Base-by-base conservation (phyloP, 495 filamentous ascomycete genomes). In the Aspergillus nanangensis region DNA sequence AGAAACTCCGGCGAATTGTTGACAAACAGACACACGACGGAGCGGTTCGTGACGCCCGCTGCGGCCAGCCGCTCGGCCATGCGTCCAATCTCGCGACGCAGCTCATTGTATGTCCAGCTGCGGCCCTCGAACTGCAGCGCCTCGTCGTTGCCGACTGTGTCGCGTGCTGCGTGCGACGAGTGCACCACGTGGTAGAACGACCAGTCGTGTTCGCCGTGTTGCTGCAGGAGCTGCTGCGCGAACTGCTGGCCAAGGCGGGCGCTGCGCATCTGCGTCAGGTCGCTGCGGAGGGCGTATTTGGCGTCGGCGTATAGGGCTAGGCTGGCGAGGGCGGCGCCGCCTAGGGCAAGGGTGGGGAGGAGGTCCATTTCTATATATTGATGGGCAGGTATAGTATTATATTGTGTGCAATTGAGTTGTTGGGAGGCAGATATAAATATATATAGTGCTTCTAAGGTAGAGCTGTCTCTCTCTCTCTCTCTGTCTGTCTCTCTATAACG, bases 1-100 rank as follows among this genome's bases (percentile, higher is more conserved):
- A 39, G 19, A n/a, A 39, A 39, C 37, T 39, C 37, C 15, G 37
- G 37, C 37, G 37, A 39, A 39, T 39, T 39, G 18, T 39, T 39
- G 15, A 39, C 37, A 21, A 39, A 39, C 15, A 39, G 14, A 22
- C 37, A 39, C 1, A 39, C 37, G 14, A 39, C 37, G 14, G 37
- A 19, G 14, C 37, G 37, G 22, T 39, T 39, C 15, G n/a, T 39
- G 15, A 39, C 37, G 5, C 37, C 37, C 15, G 18, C 37, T 1
- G 11, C 1, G 4, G 37, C 37, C 2, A 39, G 3, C n/a, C 22
- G 18, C 37, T 39, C 37, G 4, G 37, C 37, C 37, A 39, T 21
- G 14, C 37, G 37, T 1, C 37, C 37, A 21, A 39, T 39, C 19
- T 39, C 37, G 1, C 14, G n/a, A 11, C 37, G 37, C 4, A 39